These are phyloP conservation scores for Pigoraptor vietnamica DNA, from an alignment of 78 protist genomes.

Conservation along the genomic window DNA sequence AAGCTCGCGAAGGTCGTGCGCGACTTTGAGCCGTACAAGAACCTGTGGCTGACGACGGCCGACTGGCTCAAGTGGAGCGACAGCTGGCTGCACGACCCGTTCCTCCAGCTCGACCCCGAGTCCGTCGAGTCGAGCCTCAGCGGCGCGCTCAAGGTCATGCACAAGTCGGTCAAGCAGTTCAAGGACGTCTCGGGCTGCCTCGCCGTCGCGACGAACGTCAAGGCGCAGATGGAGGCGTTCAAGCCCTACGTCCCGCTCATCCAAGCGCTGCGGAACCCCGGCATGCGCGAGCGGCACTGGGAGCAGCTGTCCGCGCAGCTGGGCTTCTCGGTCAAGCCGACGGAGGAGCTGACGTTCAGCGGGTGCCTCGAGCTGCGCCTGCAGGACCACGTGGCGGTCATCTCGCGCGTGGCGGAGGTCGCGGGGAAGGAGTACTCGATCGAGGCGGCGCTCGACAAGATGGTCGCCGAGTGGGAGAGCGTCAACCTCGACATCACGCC, in stretches of 20 bases:
- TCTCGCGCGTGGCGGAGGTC: slow-evolving; percentile 37
- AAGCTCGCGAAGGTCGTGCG: background rate
- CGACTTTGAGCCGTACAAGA: background rate
- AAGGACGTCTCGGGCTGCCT: background rate
- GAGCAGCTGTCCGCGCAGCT: slow-evolving; percentile 15
- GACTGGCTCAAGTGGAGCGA: background rate
- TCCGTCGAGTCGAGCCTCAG: background rate
- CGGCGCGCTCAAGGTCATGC: background rate
- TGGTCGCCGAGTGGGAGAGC: slow-evolving; percentile 51
- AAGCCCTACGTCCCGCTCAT: slow-evolving; percentile 51
- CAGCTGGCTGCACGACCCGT: background rate
- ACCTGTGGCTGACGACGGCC: background rate
- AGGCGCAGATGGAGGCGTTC: slow-evolving; percentile 42
- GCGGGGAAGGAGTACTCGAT: slow-evolving; percentile 67
- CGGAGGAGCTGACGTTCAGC: slow-evolving; percentile 10
- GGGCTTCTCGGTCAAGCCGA: slow-evolving; percentile 23
- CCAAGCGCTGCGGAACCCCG: slow-evolving; percentile 59
- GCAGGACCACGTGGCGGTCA: slow-evolving; percentile 9
- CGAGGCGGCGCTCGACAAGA: slow-evolving; percentile 59
- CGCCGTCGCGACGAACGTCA: background rate
- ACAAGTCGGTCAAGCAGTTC: background rate
- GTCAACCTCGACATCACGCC: slow-evolving; percentile 21
- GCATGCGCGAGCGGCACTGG: slow-evolving; percentile 83
- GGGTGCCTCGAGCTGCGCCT: slow-evolving; percentile 25
- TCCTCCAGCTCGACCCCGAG: background rate